Base-by-base conservation (phyloP, 495 filamentous ascomycete genomes). In the Penicillium coprophilum region DNA sequence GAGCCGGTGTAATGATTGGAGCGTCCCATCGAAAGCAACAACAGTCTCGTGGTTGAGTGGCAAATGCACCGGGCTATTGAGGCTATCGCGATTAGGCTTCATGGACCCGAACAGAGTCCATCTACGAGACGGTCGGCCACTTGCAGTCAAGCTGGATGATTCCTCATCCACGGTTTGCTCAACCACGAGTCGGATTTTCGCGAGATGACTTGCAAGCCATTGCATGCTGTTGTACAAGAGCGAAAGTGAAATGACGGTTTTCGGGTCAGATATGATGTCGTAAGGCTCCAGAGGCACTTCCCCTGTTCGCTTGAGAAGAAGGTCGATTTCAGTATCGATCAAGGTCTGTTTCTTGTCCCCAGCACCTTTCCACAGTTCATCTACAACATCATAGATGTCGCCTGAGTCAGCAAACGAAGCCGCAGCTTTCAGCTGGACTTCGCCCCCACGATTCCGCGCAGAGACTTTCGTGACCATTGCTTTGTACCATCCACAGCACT, bases 191-290 rank as follows among this genome's bases (percentile, higher is more conserved):
- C 93, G 85, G 36, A 97, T 80, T 50, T 88, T 80, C 12, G 77
- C 66, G 17, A 96, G 82, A 68, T 91, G 91, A 62, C 83, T 87
- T 52, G 88, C 86, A 23, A 98, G 85, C 94, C 94, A 98, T 81
- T 94, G 89, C 92, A 96, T 96, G 79, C 93, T 97, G 56, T 89
- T 96, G 67, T 94, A 91, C 20, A 99, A 79, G 45, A 96, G 82
- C 58, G 91, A 96, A 32, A 97, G 73, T 11, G 89, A 84, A 46
- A 86, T 80, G 30, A 97, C 87, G 2, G 86, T 87, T 64, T 97
- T 94, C 19, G 88, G 83, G 63, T 99, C 95, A 4, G 85, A 85
- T 62, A 99, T 92, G 38, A 99, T 85, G 64, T 96, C 91, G 62
- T 84, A 85, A 3, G 85, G 77, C 40, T 88, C 84, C 24, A 96